A percentile compares a stretch with the other conserved stretches of the same genome.
These are phyloP conservation scores for Apiospora saccharicola DNA, from an alignment of 2,329 filamentous ascomycete species.

Conservation along the genomic window DNA sequence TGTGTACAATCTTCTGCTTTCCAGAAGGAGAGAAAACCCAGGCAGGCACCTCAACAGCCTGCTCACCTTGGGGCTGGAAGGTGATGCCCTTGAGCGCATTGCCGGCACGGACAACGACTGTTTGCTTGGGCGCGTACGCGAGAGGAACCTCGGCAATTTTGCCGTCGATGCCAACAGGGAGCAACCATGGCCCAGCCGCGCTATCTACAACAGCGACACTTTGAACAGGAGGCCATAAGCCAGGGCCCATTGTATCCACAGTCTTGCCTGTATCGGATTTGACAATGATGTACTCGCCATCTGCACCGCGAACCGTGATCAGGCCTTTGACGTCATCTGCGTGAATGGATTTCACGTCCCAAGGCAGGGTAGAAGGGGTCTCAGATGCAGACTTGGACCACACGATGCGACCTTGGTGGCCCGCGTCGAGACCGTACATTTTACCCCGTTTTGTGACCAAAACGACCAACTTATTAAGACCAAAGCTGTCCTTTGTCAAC, in stretches of 20 bases:
- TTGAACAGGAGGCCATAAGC: constrained; percentile 49
- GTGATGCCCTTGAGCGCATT: constrained; percentile 63
- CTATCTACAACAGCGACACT: constrained; percentile 62
- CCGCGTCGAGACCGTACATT: constrained; percentile 81
- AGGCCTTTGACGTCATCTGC: constrained; percentile 63
- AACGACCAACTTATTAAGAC: constrained; percentile 85
- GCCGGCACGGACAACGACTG: constrained; percentile 60
- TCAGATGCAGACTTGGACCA: constrained; percentile 76
- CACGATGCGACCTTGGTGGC: constrained; percentile 73
- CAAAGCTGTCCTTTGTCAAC: constrained; percentile 77
- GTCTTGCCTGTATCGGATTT: constrained; percentile 61
- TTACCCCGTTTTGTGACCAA: constrained; percentile 82
- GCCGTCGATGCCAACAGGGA: constrained; percentile 61
- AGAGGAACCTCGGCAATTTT: constrained; percentile 55
- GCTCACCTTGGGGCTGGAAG: constrained; percentile 53
- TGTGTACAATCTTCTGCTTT: constrained; percentile 71
- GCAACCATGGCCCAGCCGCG: constrained; percentile 58
- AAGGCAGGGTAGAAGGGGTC: constrained; percentile 60
- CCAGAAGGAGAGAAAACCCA: constrained; percentile 78
- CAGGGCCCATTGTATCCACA: constrained; percentile 51
- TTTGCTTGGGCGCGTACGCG: constrained; percentile 58
- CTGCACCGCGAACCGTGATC: constrained; percentile 65
- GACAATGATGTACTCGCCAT: constrained; percentile 68
- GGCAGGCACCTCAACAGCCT: constrained; percentile 54
- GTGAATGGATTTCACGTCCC: constrained; percentile 74